Evolutionary conservation across 1,284 basidiomycete genomes (phyloP).

Genomic region (Acaromyces ingoldii): DNA sequence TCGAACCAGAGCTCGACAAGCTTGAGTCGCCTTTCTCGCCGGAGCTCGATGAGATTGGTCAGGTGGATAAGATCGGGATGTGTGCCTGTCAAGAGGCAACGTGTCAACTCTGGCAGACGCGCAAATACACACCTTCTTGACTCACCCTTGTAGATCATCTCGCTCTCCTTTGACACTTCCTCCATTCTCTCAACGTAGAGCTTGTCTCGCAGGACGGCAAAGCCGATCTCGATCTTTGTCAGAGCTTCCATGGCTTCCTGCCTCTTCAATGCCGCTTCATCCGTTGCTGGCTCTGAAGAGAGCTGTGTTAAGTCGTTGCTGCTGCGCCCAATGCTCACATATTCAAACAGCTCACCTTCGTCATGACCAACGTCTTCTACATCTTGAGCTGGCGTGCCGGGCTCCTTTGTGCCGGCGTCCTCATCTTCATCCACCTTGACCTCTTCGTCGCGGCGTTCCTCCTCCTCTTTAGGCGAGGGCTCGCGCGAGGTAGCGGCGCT

Average conservation of each 20-base stretch:
- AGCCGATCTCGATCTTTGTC: constrained; percentile 58
- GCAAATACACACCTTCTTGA: background rate
- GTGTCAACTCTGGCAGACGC: background rate
- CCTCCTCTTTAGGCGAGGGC: background rate
- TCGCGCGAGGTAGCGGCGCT: constrained; percentile 1
- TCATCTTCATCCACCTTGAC: background rate
- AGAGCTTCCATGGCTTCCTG: constrained; percentile 57
- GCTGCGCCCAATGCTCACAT: background rate
- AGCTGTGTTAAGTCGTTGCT: background rate
- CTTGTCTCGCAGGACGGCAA: constrained; percentile 57
- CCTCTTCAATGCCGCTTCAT: constrained; percentile 47
- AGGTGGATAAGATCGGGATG: constrained; percentile 79
- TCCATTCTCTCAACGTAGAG: constrained; percentile 59
- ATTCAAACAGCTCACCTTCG: constrained; percentile 4
- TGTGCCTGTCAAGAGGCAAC: constrained; percentile 56
- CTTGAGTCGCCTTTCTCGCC: constrained; percentile 47
- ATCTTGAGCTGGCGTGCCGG: constrained; percentile 1
- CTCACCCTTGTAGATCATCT: constrained; percentile 57
- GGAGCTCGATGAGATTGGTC: constrained; percentile 55
- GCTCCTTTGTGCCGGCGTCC: constrained; percentile 1
- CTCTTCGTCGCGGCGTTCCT: constrained; percentile 4
- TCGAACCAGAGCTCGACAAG: constrained; percentile 52
- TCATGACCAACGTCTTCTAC: constrained; percentile 7
- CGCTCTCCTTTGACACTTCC: constrained; percentile 58
- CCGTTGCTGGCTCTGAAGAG: constrained; percentile 16